Percentiles rank a stretch among this genome's conserved stretches.
Evolutionary conservation across 2,329 filamentous ascomycete genomes (phyloP).

Genomic region (Penicillium concentricum): DNA sequence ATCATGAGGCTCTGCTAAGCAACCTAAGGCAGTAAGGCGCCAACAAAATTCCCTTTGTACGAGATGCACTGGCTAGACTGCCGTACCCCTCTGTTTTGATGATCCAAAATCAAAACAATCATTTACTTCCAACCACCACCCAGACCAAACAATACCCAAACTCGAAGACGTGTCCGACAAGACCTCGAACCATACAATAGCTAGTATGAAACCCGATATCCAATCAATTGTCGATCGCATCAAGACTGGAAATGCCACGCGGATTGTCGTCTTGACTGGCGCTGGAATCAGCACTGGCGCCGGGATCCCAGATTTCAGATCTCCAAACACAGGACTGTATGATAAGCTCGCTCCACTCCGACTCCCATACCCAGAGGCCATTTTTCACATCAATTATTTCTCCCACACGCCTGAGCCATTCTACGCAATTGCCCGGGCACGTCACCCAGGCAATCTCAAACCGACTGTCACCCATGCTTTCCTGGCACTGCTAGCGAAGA

Average conservation of each 20-base stretch:
- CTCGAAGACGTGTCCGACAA: neutral
- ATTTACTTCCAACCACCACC: neutral
- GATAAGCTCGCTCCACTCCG: conserved; percentile 76
- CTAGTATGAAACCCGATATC: neutral
- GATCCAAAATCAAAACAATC: neutral
- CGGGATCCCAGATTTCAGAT: conserved; percentile 81
- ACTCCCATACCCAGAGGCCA: conserved; percentile 78
- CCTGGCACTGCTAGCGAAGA: conserved; percentile 70
- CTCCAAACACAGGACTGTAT: conserved; percentile 81
- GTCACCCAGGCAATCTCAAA: conserved; percentile 79
- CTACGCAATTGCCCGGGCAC: conserved; percentile 78
- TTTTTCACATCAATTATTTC: conserved; percentile 86
- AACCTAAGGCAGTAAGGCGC: too few relatives aligned
- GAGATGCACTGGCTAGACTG: too few relatives aligned
- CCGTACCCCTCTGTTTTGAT: neutral
- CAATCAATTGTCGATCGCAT: conserved; percentile 14
- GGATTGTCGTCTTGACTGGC: conserved; percentile 50
- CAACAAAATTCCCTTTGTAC: too few relatives aligned
- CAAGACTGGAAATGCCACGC: conserved; percentile 14
- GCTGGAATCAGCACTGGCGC: conserved; percentile 65
- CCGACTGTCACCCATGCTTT: conserved; percentile 84
- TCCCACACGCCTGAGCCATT: conserved; percentile 74
- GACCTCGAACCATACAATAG: neutral
- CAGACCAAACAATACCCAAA: neutral
- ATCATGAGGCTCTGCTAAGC: too few relatives aligned